phyloP scores from a whole-genome alignment of 148 eudicot genomes.

The Cornus kousa region DNA sequence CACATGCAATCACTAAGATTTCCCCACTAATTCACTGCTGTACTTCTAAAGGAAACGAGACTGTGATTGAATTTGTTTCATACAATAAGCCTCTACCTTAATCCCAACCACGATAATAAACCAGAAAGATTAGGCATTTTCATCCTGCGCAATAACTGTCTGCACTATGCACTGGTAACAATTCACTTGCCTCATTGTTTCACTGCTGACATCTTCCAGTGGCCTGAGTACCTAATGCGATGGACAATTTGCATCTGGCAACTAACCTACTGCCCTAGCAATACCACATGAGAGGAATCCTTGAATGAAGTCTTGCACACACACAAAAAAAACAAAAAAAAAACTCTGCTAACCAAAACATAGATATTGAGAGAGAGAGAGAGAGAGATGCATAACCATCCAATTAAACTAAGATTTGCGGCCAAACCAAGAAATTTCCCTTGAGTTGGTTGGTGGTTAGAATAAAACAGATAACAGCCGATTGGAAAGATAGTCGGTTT shows the following conservation, averaged over 20 bases:
- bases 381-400: neutral
- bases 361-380: neutral
- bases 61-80: constrained; percentile 4
- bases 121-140: neutral
- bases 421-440: neutral
- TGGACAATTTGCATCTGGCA: neutral
- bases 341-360: too few species aligned
- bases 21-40: constrained; percentile 19
- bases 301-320: neutral
- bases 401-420: constrained; percentile 5
- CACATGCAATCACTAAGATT: constrained; percentile 14
- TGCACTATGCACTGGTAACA: neutral
- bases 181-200: neutral
- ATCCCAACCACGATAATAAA: constrained; percentile 1
- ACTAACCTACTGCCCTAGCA: neutral
- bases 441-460: neutral
- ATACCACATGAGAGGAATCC: neutral
- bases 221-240: neutral
- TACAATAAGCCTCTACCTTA: constrained; percentile 7
- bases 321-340: too few species aligned
- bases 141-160: neutral
- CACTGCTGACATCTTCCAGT: constrained; percentile 1
- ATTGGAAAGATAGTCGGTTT: neutral
- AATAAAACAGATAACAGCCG: neutral
- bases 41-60: constrained; percentile 2